Conservation (phyloP, 768 basidiomycete species). For the Paxillus ammoniavirescens region DNA sequence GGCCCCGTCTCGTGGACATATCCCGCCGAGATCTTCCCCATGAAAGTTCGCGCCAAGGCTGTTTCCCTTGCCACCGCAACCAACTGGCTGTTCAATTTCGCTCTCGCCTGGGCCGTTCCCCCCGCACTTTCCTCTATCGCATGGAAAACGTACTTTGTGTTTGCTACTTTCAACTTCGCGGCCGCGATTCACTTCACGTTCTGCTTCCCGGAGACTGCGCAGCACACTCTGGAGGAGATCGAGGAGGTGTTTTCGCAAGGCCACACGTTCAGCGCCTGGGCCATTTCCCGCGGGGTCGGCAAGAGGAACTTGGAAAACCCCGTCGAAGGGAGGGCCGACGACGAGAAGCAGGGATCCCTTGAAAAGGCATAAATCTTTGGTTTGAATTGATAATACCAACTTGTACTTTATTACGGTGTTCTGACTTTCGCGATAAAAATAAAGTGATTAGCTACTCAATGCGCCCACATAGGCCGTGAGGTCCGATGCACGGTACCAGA, state of each 20-base stretch:
- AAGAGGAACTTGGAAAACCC: slow-evolving; percentile 59
- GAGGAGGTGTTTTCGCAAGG: slow-evolving; percentile 75
- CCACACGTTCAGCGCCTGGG: slow-evolving; percentile 71
- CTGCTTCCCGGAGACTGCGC: slow-evolving; percentile 79
- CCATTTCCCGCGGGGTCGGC: slow-evolving; percentile 57
- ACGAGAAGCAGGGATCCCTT: slow-evolving; percentile 7
- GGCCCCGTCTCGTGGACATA: slow-evolving; percentile 80
- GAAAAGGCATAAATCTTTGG: slow-evolving; percentile 4
- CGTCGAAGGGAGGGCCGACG: slow-evolving; percentile 15
- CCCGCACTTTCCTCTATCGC: slow-evolving; percentile 66
- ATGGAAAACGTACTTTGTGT: slow-evolving; percentile 77
- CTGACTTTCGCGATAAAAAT: neutral
- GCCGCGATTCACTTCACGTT: slow-evolving; percentile 71
- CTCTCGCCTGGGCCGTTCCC: slow-evolving; percentile 73
- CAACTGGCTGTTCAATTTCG: slow-evolving; percentile 73
- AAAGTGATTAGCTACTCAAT: neutral
- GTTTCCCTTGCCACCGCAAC: slow-evolving; percentile 42
- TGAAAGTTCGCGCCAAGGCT: slow-evolving; percentile 65
- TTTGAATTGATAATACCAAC: neutral
- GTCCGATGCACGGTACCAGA: no score
- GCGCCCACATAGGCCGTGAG: no score
- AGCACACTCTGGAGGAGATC: slow-evolving; percentile 72
- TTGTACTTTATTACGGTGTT: neutral
- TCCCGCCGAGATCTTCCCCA: slow-evolving; percentile 68
- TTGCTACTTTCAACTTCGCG: slow-evolving; percentile 74